Conservation (phyloP, 768 basidiomycete genomes). For the Naematelia encephala region DNA sequence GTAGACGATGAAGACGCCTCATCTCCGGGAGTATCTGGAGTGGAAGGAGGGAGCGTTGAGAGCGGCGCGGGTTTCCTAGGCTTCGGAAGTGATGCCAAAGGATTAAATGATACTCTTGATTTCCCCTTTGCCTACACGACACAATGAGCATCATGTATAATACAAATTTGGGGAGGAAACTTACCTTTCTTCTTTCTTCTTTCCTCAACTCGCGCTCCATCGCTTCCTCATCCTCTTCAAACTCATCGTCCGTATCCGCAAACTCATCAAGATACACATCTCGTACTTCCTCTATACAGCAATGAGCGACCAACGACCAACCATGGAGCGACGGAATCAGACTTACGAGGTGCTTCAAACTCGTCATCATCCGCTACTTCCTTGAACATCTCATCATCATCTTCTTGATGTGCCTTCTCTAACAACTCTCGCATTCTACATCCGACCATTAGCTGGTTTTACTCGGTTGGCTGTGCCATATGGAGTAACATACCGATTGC, state of each 20-base stretch:
- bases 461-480: conserved; percentile 24
- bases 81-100: conserved; percentile 18
- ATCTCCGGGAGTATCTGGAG: neutral
- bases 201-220: conserved; percentile 27
- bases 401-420: conserved; percentile 47
- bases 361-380: conserved; percentile 48
- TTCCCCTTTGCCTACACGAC: conserved; percentile 40
- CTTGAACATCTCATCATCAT: conserved; percentile 44
- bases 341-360: conserved; percentile 42
- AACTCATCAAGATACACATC: conserved; percentile 48
- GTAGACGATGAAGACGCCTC: conserved; percentile 4
- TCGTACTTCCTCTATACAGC: conserved; percentile 30
- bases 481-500: conserved; percentile 38
- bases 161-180: conserved; percentile 5
- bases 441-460: conserved; percentile 47
- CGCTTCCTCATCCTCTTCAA: conserved; percentile 41
- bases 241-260: conserved; percentile 50
- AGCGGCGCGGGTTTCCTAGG: conserved; percentile 10
- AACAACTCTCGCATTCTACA: conserved; percentile 46
- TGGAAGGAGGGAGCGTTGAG: conserved; percentile 2
- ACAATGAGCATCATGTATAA: neutral
- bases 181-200: conserved; percentile 38
- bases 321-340: neutral
- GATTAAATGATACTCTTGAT: conserved; percentile 31
- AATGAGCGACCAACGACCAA: neutral